Conservation (phyloP, 352 stramenopile genomes). For the Phytopythium vexans region DNA sequence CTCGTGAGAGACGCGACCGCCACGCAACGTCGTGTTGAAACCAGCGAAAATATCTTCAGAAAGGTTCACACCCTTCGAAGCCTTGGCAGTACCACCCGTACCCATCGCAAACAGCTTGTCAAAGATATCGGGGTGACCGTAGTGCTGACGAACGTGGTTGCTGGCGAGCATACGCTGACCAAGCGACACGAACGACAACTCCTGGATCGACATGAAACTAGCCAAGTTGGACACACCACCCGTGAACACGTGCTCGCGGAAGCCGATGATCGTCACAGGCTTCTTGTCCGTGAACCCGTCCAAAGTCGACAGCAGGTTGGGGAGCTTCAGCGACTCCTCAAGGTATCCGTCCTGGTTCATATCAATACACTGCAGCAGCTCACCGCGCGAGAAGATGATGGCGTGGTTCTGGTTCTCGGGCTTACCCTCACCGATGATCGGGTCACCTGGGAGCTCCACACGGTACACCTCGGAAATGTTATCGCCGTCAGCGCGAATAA, state of each 20-base stretch:
- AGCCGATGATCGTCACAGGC: constrained; percentile 80
- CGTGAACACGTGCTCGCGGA: constrained; percentile 85
- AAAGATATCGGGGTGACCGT: constrained; percentile 88
- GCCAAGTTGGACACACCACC: constrained; percentile 80
- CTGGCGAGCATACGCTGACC: constrained; percentile 79
- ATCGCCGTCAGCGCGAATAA: constrained; percentile 68
- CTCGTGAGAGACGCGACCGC: constrained; percentile 70
- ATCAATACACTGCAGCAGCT: constrained; percentile 89
- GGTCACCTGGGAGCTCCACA: constrained; percentile 78
- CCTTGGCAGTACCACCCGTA: constrained; percentile 76
- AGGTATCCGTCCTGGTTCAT: constrained; percentile 89
- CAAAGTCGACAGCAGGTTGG: constrained; percentile 84
- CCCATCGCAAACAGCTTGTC: constrained; percentile 85
- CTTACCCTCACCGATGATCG: constrained; percentile 87
- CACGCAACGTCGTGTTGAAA: constrained; percentile 82
- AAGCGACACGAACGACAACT: constrained; percentile 80
- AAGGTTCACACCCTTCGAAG: constrained; percentile 81
- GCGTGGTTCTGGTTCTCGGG: constrained; percentile 89
- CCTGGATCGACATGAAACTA: constrained; percentile 87
- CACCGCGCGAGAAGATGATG: constrained; percentile 84
- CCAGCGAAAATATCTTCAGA: constrained; percentile 89
- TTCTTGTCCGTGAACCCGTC: constrained; percentile 62
- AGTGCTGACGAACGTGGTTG: constrained; percentile 79
- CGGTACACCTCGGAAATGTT: constrained; percentile 83
- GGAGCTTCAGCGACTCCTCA: constrained; percentile 84